Percentiles rank a stretch among this genome's conserved stretches.
Conservation (phyloP, 495 filamentous ascomycete species). For the Peziza echinospora region DNA sequence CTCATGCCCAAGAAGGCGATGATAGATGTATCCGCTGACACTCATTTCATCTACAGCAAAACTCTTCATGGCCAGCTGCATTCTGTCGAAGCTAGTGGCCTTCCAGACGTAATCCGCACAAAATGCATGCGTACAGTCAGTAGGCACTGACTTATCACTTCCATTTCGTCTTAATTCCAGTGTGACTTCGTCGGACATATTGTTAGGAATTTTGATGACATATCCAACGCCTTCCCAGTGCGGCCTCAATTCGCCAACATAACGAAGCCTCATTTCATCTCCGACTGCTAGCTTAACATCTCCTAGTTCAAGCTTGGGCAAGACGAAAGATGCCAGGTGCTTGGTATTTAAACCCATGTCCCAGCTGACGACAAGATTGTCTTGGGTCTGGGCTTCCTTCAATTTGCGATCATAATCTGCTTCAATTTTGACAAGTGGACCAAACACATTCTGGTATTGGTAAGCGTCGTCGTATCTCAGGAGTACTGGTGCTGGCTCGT, state of each 20-base stretch:
- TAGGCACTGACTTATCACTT: conserved; percentile 84
- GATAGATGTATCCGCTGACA: conserved; percentile 96
- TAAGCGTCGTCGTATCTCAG: conserved; percentile 93
- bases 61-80: conserved; percentile 98
- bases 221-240: conserved; percentile 98
- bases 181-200: conserved; percentile 94
- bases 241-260: conserved; percentile 79
- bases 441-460: conserved; percentile 98
- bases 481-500: conserved; percentile 82
- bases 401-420: conserved; percentile 99
- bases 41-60: conserved; percentile 98
- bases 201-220: conserved; percentile 98
- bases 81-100: conserved; percentile 94
- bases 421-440: conserved; percentile 94
- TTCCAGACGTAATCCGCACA: conserved; percentile 99
- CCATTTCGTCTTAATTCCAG: conserved; percentile 81
- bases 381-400: conserved; percentile 94
- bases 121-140: conserved; percentile 95
- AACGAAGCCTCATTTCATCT: conserved; percentile 94
- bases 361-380: conserved; percentile 84
- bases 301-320: conserved; percentile 91
- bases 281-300: conserved; percentile 97
- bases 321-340: conserved; percentile 82
- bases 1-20: conserved; percentile 88
- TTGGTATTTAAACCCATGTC: conserved; percentile 95